Evolutionary conservation across 805 yeast genomes (phyloP), one percentile per base, ranked within the genome.

Genomic region (Zygosaccharomyces bailii): DNA sequence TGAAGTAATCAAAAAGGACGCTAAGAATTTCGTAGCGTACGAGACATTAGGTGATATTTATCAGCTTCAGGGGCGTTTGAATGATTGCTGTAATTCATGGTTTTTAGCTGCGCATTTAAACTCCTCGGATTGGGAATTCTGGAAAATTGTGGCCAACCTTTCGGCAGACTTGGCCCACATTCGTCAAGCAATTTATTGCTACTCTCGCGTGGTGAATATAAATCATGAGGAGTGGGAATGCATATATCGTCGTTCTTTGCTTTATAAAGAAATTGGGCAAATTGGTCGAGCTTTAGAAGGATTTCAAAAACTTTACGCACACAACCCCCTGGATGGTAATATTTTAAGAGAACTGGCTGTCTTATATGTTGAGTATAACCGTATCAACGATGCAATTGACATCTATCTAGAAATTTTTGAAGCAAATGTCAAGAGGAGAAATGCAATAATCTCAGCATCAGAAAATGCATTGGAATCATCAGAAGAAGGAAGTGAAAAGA

Each of bases 41-140:
- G 83, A 85, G 56, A 85, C 95, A 0, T 67, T 89, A 35, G 97
- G 96, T 37, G 96, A 86, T 57, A 85, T 91, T 37, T 83, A 85
- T 52, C 74, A 79, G 44, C 69, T 76, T 42, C 82, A 80, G 48
- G 90, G 88, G 1, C 71, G 80, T 36, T 65, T 75, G 39, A 79
- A 82, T 51, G 84, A 85, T 57, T 78, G 95, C 61, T 81, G 95
- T 61, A 80, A 80, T 57, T 76, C 84, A 38, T 80, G 96, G 96
- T 69, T 85, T 54, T 56, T 86, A 43, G 93, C 95, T 21, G 90
- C 96, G 0, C 85, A 81, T 58, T 67, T 85, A 10, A 80, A 83
- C 51, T 80, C 87, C 0, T 76, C 80, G 63, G 95, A 90, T 66
- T 79, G 80, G 55, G 81, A 74, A 20, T 79, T 86, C 51, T 87